Conservation (phyloP, 352 stramenopile genomes). For the Phytophthora podocarpi region DNA sequence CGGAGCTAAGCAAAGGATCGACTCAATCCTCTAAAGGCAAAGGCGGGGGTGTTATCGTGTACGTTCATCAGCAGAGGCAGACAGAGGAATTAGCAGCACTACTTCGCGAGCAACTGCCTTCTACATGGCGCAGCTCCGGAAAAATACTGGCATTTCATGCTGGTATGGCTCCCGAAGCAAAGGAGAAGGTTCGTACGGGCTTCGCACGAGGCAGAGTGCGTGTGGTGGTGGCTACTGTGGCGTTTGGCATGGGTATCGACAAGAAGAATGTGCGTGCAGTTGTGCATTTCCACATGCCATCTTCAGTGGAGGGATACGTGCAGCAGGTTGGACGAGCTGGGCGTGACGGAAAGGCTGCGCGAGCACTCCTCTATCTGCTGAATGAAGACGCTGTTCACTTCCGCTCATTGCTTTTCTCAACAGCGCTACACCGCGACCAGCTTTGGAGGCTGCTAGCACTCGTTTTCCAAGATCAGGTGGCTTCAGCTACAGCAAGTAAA, state of each 20-base stretch:
- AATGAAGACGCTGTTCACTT: conserved; percentile 72
- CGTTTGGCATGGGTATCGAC: conserved; percentile 99
- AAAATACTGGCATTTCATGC: conserved; percentile 93
- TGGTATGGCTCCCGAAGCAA: conserved; percentile 83
- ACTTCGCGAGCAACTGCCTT: conserved; percentile 61
- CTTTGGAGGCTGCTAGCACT: conserved; percentile 49
- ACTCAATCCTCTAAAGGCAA: conserved; percentile 22
- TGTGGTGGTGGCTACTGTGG: conserved; percentile 96
- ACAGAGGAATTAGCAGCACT: conserved; percentile 71
- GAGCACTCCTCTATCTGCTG: conserved; percentile 65
- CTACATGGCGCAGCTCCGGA: conserved; percentile 29
- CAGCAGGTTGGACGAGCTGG: conserved; percentile 97
- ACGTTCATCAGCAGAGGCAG: conserved; percentile 84
- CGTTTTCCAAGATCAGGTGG: conserved; percentile 35
- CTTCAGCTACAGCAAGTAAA: neutral
- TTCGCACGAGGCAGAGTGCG: conserved; percentile 91
- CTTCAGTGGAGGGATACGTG: conserved; percentile 98
- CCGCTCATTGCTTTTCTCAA: conserved; percentile 74
- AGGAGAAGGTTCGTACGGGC: conserved; percentile 75
- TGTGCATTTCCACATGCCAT: conserved; percentile 97
- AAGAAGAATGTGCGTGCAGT: conserved; percentile 98
- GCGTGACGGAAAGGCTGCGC: conserved; percentile 90
- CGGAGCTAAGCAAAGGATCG: conserved; percentile 32
- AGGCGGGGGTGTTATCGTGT: conserved; percentile 73
- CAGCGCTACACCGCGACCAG: conserved; percentile 62